These are phyloP conservation scores for Arctium minus DNA, from an alignment of 129 eudicot species.

Conservation along the genomic window DNA sequence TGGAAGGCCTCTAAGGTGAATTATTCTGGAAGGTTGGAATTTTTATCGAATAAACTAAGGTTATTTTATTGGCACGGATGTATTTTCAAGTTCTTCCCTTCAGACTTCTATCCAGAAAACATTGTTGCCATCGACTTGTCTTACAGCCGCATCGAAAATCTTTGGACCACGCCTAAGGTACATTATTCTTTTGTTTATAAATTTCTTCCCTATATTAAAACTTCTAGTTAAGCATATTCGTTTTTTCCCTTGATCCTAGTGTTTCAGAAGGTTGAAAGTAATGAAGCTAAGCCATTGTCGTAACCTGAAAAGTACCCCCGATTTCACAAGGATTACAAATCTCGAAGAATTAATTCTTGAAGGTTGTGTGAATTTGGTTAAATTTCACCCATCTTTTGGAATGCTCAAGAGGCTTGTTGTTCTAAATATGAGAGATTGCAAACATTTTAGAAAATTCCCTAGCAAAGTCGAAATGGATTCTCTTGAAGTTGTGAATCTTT, in stretches of 20 bases:
- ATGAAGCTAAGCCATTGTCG: conserved; percentile 16
- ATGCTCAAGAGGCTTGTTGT: conserved; percentile 2
- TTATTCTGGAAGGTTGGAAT: background rate
- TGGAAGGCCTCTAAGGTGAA: background rate
- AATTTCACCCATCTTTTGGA: conserved; percentile 22
- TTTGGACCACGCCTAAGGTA: background rate
- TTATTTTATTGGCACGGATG: background rate
- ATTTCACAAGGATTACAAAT: conserved; percentile 13
- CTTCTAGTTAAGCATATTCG: background rate
- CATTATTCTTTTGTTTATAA: background rate
- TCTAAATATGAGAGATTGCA: no score
- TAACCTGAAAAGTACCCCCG: conserved; percentile 11
- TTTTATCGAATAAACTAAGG: background rate
- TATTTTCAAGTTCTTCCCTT: background rate
- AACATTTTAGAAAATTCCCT: background rate
- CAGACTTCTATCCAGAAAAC: background rate
- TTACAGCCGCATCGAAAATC: background rate
- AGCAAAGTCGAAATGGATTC: background rate
- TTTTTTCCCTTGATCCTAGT: background rate
- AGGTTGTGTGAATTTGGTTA: conserved; percentile 14
- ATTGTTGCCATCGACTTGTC: conserved; percentile 14
- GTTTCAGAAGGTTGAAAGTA: conserved; percentile 12
- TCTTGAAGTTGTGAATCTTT: background rate
- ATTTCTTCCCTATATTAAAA: background rate
- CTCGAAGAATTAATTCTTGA: conserved; percentile 17